These are phyloP conservation scores for Arthroderma uncinatum DNA, from an alignment of 2,329 filamentous ascomycete species.

Conservation along the genomic window DNA sequence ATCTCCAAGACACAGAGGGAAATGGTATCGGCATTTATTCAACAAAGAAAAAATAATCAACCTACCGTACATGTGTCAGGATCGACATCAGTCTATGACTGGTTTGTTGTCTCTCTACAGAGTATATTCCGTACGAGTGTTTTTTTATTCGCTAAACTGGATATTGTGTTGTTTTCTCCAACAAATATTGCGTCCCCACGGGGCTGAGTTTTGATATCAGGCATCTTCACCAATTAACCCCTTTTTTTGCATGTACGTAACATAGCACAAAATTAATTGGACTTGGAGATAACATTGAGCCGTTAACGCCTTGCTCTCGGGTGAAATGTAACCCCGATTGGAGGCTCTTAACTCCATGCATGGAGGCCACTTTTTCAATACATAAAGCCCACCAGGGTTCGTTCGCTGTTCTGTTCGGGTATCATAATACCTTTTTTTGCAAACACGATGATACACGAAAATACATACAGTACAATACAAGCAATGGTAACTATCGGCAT, in stretches of 20 bases:
- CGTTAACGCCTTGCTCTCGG: not conserved
- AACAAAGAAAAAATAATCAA: not conserved
- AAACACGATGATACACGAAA: not conserved
- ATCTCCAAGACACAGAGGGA: conserved; percentile 6
- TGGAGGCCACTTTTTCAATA: too few species aligned
- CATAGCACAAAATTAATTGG: too few species aligned
- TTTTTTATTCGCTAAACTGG: too few species aligned
- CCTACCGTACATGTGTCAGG: too few species aligned
- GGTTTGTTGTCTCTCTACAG: not conserved
- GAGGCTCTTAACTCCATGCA: not conserved
- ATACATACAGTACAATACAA: not conserved
- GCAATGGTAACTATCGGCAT: not conserved
- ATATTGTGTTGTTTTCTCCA: too few species aligned
- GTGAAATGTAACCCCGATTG: not conserved
- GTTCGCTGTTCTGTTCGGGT: too few species aligned
- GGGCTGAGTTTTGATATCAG: not conserved
- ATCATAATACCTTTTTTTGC: not conserved
- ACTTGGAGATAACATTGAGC: not conserved
- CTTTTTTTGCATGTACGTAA: not conserved
- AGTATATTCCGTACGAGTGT: too few species aligned
- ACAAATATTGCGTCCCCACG: too few species aligned
- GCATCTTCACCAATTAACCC: not conserved
- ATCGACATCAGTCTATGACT: not conserved
- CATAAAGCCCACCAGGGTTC: too few species aligned
- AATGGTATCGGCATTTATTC: conserved; percentile 6